phyloP scores from a whole-genome alignment of 1,284 basidiomycete species.

The Microbotryum intermedium region DNA sequence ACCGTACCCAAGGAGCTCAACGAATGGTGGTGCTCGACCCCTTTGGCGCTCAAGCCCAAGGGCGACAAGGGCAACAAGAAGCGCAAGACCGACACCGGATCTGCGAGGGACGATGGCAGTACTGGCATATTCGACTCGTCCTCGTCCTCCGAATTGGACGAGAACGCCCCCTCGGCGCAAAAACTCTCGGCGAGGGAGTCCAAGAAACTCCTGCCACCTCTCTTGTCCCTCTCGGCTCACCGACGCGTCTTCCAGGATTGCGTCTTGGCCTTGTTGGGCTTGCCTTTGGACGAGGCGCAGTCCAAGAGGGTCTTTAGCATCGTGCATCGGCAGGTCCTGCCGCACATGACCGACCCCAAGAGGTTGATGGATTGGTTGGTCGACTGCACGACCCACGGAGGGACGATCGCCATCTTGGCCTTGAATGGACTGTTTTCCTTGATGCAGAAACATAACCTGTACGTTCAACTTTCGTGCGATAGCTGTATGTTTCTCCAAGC shows the following conservation, averaged over 20 bases:
- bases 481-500: neutral
- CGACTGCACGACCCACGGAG: slow-evolving; percentile 65
- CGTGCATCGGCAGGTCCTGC: slow-evolving; percentile 75
- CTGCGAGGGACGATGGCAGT: slow-evolving; percentile 45
- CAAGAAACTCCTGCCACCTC: slow-evolving; percentile 28
- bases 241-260: slow-evolving; percentile 34
- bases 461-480: slow-evolving; percentile 37
- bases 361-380: slow-evolving; percentile 92
- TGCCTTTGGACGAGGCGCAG: slow-evolving; percentile 35
- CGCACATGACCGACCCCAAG: slow-evolving; percentile 61
- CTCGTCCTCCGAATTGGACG: slow-evolving; percentile 38
- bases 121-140: slow-evolving; percentile 69
- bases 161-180: slow-evolving; percentile 29
- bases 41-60: slow-evolving; percentile 29
- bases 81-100: slow-evolving; percentile 40
- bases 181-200: slow-evolving; percentile 10
- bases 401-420: slow-evolving; percentile 77
- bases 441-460: slow-evolving; percentile 91
- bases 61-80: slow-evolving; percentile 30
- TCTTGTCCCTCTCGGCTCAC: slow-evolving; percentile 31
- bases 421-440: slow-evolving; percentile 86
- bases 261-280: slow-evolving; percentile 35
- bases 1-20: slow-evolving; percentile 65
- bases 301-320: slow-evolving; percentile 60
- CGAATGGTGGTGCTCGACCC: slow-evolving; percentile 67